Evolutionary conservation across 2,329 filamentous ascomycete species (phyloP).

Genomic region (Arthrobotrys entomopaga): DNA sequence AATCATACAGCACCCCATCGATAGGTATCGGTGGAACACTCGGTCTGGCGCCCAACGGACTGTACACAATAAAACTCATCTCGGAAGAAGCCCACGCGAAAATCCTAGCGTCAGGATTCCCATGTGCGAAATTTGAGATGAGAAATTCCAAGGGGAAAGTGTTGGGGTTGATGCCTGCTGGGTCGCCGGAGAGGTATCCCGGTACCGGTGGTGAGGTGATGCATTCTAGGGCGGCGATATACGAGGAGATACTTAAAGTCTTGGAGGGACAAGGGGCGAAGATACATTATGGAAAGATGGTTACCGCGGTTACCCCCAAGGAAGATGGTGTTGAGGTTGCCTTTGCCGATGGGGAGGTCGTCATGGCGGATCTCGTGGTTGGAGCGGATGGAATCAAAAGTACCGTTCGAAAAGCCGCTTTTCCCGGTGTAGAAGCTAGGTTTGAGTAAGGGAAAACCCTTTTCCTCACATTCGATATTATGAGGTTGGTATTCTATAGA

Average conservation of each 20-base stretch:
- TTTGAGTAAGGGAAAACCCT: constrained; percentile 37
- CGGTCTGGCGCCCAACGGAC: constrained; percentile 47
- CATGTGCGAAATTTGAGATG: constrained; percentile 48
- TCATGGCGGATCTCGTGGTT: constrained; percentile 44
- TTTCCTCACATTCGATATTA: background rate
- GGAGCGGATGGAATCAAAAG: constrained; percentile 54
- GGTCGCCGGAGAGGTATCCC: constrained; percentile 47
- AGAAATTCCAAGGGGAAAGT: constrained; percentile 45
- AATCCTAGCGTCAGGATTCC: constrained; percentile 38
- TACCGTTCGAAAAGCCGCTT: constrained; percentile 35
- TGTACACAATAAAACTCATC: constrained; percentile 47
- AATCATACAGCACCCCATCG: constrained; percentile 35
- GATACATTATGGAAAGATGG: constrained; percentile 48
- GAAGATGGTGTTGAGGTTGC: constrained; percentile 32
- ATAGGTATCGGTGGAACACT: constrained; percentile 44
- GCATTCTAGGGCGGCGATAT: constrained; percentile 43
- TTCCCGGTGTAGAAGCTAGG: constrained; percentile 38
- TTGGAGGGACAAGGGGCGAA: constrained; percentile 39
- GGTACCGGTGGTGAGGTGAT: constrained; percentile 51
- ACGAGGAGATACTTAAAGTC: constrained; percentile 44
- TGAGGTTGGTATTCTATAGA: background rate
- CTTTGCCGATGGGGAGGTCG: constrained; percentile 37
- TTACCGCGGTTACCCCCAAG: constrained; percentile 23
- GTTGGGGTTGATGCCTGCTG: constrained; percentile 41
- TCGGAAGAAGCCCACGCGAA: constrained; percentile 33